These are phyloP conservation scores for Phylloporus sp. DNA, from an alignment of 768 basidiomycete genomes.

Conservation along the genomic window DNA sequence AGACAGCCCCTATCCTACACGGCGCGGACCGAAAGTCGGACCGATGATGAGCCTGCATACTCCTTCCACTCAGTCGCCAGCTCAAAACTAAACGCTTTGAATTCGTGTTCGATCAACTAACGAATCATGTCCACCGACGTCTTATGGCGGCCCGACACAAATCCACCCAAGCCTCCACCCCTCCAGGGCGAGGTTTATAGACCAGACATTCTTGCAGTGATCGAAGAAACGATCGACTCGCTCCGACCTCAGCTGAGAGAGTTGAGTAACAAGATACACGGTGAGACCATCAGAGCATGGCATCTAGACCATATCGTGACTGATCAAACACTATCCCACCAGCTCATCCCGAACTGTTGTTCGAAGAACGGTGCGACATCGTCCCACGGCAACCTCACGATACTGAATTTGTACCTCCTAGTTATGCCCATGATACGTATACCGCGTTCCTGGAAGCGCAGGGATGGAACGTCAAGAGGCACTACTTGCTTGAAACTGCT, in stretches of 20 bases:
- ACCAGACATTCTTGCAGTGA: slow-evolving; percentile 56
- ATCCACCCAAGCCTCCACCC: slow-evolving; percentile 21
- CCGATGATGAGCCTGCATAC: no score
- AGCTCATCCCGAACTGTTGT: slow-evolving; percentile 74
- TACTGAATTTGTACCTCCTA: slow-evolving; percentile 23
- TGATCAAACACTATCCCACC: slow-evolving; percentile 1
- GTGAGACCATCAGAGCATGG: slow-evolving; percentile 29
- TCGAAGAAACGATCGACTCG: slow-evolving; percentile 51
- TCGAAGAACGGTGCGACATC: slow-evolving; percentile 55
- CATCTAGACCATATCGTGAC: background rate
- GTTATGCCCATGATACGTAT: slow-evolving; percentile 68
- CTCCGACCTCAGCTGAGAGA: slow-evolving; percentile 54
- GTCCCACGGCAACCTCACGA: background rate
- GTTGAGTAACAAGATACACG: slow-evolving; percentile 72
- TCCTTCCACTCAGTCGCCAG: no score
- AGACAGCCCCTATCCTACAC: no score
- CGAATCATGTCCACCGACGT: slow-evolving; percentile 17
- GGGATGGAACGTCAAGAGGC: slow-evolving; percentile 60
- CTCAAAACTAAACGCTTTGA: no score
- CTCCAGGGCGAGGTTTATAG: slow-evolving; percentile 40
- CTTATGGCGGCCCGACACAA: slow-evolving; percentile 42
- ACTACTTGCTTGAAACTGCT: slow-evolving; percentile 67
- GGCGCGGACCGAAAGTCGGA: no score
- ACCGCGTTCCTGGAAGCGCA: slow-evolving; percentile 63
- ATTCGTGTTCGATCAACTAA: no score